These are phyloP conservation scores for Bassia scoparia DNA, from an alignment of 148 eudicot species.

Conservation along the genomic window DNA sequence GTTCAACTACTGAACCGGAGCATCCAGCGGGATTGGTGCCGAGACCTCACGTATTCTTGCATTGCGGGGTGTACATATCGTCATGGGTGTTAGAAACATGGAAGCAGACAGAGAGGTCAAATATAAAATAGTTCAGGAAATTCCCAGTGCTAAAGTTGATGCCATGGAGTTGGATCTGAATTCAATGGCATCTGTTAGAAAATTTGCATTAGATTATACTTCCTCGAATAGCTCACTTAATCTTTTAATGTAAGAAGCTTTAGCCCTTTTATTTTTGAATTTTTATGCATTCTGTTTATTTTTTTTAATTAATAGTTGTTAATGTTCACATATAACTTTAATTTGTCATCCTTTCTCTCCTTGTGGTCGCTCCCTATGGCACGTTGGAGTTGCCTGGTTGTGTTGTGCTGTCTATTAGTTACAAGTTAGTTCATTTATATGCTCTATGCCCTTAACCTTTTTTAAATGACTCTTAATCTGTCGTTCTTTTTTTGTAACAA, in stretches of 20 bases:
- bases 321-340: neutral
- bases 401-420: neutral
- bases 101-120: conserved; percentile 50
- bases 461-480: conserved; percentile 1
- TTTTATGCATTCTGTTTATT: neutral
- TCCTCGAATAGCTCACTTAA: conserved; percentile 57
- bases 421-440: conserved; percentile 7
- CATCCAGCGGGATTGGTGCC: conserved; percentile 80
- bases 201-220: conserved; percentile 57
- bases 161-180: conserved; percentile 81
- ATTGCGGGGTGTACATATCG: conserved; percentile 77
- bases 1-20: conserved; percentile 44
- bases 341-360: neutral
- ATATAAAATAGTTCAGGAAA: conserved; percentile 50
- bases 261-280: too few species aligned
- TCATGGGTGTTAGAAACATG: conserved; percentile 75
- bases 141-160: conserved; percentile 70
- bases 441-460: neutral
- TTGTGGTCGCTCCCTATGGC: neutral
- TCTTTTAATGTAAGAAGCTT: conserved; percentile 59
- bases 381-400: neutral
- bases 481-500: conserved; percentile 55
- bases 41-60: conserved; percentile 90
- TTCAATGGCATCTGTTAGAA: conserved; percentile 63
- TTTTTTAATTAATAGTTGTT: neutral